Evolutionary conservation across 2,329 filamentous ascomycete genomes (phyloP), one percentile per base, ranked within the genome.

Genomic region (Aureobasidium sp.): DNA sequence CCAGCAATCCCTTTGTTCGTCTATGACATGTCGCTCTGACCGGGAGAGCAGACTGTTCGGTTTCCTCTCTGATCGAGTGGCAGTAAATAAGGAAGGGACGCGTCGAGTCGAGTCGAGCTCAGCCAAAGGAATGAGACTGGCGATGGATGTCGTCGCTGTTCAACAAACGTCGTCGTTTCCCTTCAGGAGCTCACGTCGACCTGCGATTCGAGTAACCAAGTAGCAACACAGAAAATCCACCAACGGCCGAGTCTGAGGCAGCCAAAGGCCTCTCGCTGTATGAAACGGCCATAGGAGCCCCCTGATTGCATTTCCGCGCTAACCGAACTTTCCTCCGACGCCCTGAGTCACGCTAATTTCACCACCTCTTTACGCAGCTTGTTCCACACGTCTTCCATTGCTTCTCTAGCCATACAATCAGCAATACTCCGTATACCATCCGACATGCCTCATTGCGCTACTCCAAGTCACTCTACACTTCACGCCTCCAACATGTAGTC

Each of bases 81-180:
- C 41, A 34, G 22, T 12, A 45, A 20, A 22, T 52, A 51, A 52
- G 31, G 57, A 63, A 61, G 31, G 62, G 56, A 58, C 49, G 49
- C 49, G 52, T 53, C 25, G 55, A 45, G 42, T 22, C 49, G 49
- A 41, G 52, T 53, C 25, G 55, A 45, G 42, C 20, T 37, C 62
- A 63, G 62, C 34, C 62, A 56, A 63, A 63, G 51, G 62, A 63
- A 49, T 63, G 62, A 61, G 49, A 63, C 48, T 47, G 56, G 15
- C 27, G 20, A 59, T 45, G 29, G 34, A 59, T 45, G 29, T 59
- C 55, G 55, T 42, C 31, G 42, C 14, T 59, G 17, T 25, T 14
- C 11, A 22, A 20, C 22, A 15, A 39, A 48, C 44, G 42, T 41
- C 20, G 25, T 36, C 52, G 22, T 29, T 56, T 56, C 22, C n/a